These are phyloP conservation scores for Candida glucosophila DNA, from an alignment of 1,139 yeast genomes.

Conservation along the genomic window DNA sequence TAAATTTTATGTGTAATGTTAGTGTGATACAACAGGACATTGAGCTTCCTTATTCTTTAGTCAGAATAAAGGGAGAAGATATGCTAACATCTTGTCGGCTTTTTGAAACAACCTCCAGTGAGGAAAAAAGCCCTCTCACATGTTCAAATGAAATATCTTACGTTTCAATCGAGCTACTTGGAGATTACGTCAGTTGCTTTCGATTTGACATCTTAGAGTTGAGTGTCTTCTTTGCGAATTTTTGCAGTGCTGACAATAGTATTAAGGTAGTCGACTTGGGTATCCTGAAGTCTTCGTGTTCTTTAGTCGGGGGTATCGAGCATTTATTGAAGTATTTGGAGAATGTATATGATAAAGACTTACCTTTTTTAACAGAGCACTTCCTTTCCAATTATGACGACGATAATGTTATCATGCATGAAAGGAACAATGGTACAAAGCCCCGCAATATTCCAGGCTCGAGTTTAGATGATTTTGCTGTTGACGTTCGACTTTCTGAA, in stretches of 20 bases:
- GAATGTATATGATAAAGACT: not conserved
- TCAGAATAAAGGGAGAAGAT: not conserved
- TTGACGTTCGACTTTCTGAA: conserved; percentile 13
- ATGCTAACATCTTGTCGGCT: not conserved
- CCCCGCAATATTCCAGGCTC: too few relatives aligned
- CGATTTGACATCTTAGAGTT: too few relatives aligned
- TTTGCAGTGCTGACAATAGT: too few relatives aligned
- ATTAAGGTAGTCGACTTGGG: too few relatives aligned
- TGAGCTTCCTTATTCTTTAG: conserved; percentile 7
- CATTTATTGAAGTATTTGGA: not conserved
- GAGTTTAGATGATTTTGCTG: conserved; percentile 9
- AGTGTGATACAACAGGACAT: conserved; percentile 10
- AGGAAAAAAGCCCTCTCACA: too few relatives aligned
- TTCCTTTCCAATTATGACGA: not conserved
- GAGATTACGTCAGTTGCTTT: too few relatives aligned
- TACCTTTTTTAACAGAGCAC: not conserved
- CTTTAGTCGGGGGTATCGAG: not conserved
- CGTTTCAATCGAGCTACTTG: too few relatives aligned
- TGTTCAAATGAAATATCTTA: too few relatives aligned
- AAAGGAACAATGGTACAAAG: not conserved
- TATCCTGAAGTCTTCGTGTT: too few relatives aligned
- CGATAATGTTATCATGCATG: not conserved
- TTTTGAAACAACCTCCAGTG: not conserved
- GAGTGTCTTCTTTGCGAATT: too few relatives aligned
- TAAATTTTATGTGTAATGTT: conserved; percentile 6